Base-by-base conservation (phyloP, 2,329 filamentous ascomycete species). In the Penicillium sp. region DNA sequence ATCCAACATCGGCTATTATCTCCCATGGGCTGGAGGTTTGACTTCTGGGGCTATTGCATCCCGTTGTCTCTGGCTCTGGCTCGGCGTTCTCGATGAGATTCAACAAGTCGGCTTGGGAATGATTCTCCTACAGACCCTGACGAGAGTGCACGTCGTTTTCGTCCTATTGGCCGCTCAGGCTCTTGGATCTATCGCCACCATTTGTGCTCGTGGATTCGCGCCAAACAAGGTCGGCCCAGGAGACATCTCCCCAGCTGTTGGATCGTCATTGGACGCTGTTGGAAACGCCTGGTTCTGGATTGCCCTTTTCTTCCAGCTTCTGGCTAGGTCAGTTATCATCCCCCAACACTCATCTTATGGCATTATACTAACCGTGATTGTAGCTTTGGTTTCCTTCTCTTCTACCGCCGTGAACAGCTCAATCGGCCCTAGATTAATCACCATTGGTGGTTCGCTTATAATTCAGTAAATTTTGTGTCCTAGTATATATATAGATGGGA, bases 61-160 rank as follows among this genome's bases (percentile, higher is more conserved):
- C 2, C 78, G 85, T 31, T 74, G 77, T 55, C 71, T 88, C 13
- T 88, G 86, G 86, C 77, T 88, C 9, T 88, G 86, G 85, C 80
- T 89, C 0, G 86, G 86, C 40, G 79, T 87, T 3, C 75, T 88
- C 8, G 86, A 88, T 63, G 79, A 83, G 4, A 75, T 88, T 7
- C 86, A 89, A 68, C 84, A 84, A 47, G 82, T 88, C 5, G 86
- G 86, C 2, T 81, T 88, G 53, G 86, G 86, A 59, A 88, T 88
- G 83, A 84, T 88, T 53, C 76, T 88, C 10, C 72, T 88, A 31
- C 84, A 87, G 68, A 88, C 85, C 0, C 71, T 87, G 62, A 87
- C 85, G 0, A 76, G 86, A 25, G 79, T 87, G 62, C 86, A 88
- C 66, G 84, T 87, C 58, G 79, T 82, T 44, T 86, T 84, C 59